Evolutionary conservation across 2,329 filamentous ascomycete species (phyloP), one percentile per base, ranked within the genome.

Genomic region (Paraphaeosphaeria sporulosa): DNA sequence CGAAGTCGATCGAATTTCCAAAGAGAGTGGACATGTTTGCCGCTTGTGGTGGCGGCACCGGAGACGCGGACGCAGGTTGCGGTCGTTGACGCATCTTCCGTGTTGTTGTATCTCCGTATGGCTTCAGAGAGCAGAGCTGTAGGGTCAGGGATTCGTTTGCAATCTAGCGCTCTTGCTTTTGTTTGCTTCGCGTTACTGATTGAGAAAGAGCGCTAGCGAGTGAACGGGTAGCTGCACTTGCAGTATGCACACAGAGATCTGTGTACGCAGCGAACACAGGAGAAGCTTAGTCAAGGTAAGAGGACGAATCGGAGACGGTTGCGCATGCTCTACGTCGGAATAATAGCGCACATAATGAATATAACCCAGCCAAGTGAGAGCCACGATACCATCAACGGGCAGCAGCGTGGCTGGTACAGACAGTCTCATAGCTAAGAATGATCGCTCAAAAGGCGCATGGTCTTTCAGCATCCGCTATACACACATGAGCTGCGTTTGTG

Each of bases 1-100:
- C 90, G 65, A 93, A 90, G 19, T 87, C 83, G 1, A 93, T 69
- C 0, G 77, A 79, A 1, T 72, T 67, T 2, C 84, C 79, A 8
- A 65, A 9, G 76, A 44, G 25, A 68, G 66, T 49, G 67, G 75
- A 36, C 72, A 19, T 62, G 66, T 50, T 76, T 74, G 1, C 32
- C 6, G 27, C 58, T 71, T 10, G 32, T n/a, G 1, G 69, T 61
- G 38, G 72, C 60, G 30, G 71, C 46, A 7, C 71, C 70, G 58
- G 74, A 75, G 3, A 27, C 51, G 25, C 25, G 38, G 21, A 23
- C 3, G 15, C 38, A 27, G 51, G 25, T 23, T 32, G 38, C 12
- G 51, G 36, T 21, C 38, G 30, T 34, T 40, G 47, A 32, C 27
- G 38, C 51, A 54, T 54, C 12, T 25, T 44, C 36, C 49, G 34